These are phyloP conservation scores for Lycium ferocissimum DNA, from an alignment of 257 asterid species.

Conservation along the genomic window DNA sequence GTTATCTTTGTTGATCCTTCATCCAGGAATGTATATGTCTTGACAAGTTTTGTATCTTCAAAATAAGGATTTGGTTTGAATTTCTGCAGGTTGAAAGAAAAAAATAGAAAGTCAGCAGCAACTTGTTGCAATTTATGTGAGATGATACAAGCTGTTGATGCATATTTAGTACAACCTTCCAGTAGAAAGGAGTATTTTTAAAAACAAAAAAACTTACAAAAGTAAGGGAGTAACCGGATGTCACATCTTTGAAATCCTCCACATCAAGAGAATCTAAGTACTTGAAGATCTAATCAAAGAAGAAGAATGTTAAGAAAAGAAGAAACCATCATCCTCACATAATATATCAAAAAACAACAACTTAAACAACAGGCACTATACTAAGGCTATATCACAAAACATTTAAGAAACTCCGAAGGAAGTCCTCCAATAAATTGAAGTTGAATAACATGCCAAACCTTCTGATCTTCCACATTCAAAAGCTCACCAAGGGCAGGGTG, in stretches of 20 bases:
- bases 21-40: constrained; percentile 52
- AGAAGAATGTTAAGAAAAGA: constrained; percentile 23
- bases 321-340: constrained; percentile 10
- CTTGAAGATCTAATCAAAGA: constrained; percentile 50
- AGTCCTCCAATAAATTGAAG: constrained; percentile 23
- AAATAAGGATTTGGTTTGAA: constrained; percentile 67
- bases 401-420: constrained; percentile 8
- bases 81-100: constrained; percentile 45
- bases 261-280: constrained; percentile 60
- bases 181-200: constrained; percentile 10
- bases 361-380: constrained; percentile 20
- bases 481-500: constrained; percentile 62
- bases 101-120: constrained; percentile 18
- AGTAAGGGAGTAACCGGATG: constrained; percentile 58
- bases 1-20: constrained; percentile 58
- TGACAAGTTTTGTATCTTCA: constrained; percentile 51
- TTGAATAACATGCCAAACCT: constrained; percentile 44
- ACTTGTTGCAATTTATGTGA: constrained; percentile 14
- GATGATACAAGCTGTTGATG: neutral
- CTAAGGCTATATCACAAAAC: constrained; percentile 13
- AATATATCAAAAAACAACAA: neutral
- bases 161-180: constrained; percentile 6
- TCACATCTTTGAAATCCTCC: constrained; percentile 58
- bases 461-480: constrained; percentile 53
- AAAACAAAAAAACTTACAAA: constrained; percentile 53